Evolutionary conservation across 148 eudicot species (phyloP).

Genomic region (Persicaria maculosa): DNA sequence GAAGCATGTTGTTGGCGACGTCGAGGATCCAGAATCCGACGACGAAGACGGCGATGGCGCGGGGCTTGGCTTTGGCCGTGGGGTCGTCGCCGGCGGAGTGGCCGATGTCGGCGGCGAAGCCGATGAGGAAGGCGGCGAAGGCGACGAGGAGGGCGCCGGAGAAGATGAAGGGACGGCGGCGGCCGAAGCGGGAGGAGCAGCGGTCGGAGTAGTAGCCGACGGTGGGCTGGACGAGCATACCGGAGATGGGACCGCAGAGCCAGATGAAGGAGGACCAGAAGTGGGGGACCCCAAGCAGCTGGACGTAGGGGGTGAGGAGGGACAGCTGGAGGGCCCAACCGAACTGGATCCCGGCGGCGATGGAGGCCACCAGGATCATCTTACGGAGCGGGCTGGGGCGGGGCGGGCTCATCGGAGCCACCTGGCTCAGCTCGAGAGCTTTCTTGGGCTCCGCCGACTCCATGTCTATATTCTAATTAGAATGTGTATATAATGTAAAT

Average conservation of each 20-base stretch:
- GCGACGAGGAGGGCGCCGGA: neutral
- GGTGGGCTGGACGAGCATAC: constrained; percentile 5
- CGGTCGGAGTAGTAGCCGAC: constrained; percentile 11
- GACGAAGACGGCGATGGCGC: constrained; percentile 6
- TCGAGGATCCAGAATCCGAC: constrained; percentile 13
- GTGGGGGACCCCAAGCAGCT: constrained; percentile 1
- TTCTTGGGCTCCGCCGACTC: no score
- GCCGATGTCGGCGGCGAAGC: neutral
- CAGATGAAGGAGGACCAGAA: constrained; percentile 6
- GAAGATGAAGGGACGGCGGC: neutral
- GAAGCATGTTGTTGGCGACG: constrained; percentile 9
- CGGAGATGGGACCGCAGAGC: constrained; percentile 11
- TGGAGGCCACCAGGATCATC: neutral
- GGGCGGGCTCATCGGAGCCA: neutral
- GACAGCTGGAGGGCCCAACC: constrained; percentile 12
- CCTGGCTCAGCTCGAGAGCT: neutral
- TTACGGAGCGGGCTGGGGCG: constrained; percentile 14
- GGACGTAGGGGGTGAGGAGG: constrained; percentile 12
- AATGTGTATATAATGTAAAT: no score
- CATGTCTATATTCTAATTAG: no score
- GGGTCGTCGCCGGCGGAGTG: neutral
- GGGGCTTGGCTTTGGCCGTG: neutral
- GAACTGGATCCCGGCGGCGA: constrained; percentile 8
- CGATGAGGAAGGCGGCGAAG: constrained; percentile 5
- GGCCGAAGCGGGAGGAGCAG: constrained; percentile 2